Evolutionary conservation across 2,329 filamentous ascomycete genomes (phyloP), one percentile per base, ranked within the genome.

Genomic region (Phaeophleospora eucalypticola): DNA sequence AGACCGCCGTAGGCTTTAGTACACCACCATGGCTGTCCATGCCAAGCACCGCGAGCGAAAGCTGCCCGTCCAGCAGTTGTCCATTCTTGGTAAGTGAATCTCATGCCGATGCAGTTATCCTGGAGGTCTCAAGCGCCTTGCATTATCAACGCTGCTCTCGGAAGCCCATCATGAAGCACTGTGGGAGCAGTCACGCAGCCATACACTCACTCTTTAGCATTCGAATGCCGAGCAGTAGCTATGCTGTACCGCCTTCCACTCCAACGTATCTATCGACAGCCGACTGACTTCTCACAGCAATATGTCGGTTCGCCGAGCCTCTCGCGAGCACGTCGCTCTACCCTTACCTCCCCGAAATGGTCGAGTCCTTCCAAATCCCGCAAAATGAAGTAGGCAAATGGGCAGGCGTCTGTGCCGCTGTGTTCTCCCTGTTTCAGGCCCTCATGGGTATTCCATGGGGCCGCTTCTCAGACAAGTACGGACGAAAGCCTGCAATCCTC

Each of bases 241-340:
- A 29, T 29, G 24, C 24, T 29, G 24, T 29, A 29, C 24, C 24
- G 24, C 24, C 24, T 29, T 29, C 24, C 24, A 29, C 12, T 12
- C 24, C 24, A 29, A 7, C 24, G 12, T 12, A 12, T 6, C 24
- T 7, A 12, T 12, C 7, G 12, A 29, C 12, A 12, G 24, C 12
- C 12, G 24, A 29, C 24, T 29, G 24, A n/a, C 32, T 24, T 14
- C 24, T 29, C 37, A 17, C 60, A 94, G 90, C 89, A 68, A 88
- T 95, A 76, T 91, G 91, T 65, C 89, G 90, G 52, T 82, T 96
- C 59, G 87, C 89, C 51, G 90, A 96, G 69, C 90, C 90, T 18
- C 89, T 96, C 58, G 88, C 90, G 44, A 79, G 94, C 53, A 95
- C 89, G 2, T 91, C 87, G 64, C 90, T 95, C 67, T 95, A 91